Evolutionary conservation across 202 grass and related monocot genomes (phyloP).

Genomic region (Panicum hallii): DNA sequence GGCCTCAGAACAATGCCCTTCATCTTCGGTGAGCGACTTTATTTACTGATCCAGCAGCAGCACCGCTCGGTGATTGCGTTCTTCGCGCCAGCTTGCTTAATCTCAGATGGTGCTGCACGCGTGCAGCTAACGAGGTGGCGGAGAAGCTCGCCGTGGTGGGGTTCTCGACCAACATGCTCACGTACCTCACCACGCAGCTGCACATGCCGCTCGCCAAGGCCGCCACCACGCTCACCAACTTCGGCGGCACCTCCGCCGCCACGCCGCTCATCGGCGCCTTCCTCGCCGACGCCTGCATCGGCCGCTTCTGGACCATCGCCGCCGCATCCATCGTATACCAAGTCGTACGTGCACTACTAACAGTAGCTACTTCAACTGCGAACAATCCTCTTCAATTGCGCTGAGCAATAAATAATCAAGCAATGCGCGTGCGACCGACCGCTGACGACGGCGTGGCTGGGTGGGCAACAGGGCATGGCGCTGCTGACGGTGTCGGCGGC

Average conservation of each 20-base stretch:
- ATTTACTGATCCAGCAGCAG: neutral
- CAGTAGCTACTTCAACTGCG: too few relatives aligned
- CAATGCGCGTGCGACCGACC: too few relatives aligned
- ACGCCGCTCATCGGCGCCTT: conserved; percentile 79
- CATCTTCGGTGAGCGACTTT: conserved; percentile 67
- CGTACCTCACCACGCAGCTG: conserved; percentile 85
- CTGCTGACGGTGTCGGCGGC: conserved; percentile 76
- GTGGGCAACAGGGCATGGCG: conserved; percentile 63
- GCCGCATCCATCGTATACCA: conserved; percentile 80
- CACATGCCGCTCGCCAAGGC: conserved; percentile 87
- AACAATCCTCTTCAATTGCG: too few relatives aligned
- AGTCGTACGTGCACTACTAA: conserved; percentile 32
- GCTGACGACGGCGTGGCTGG: too few relatives aligned
- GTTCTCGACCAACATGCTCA: conserved; percentile 80
- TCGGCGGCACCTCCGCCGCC: conserved; percentile 72
- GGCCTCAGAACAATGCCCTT: conserved; percentile 86
- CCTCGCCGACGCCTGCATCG: conserved; percentile 76
- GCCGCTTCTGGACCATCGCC: conserved; percentile 94
- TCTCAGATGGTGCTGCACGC: neutral
- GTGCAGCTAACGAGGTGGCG: conserved; percentile 73
- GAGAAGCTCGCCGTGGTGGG: conserved; percentile 88
- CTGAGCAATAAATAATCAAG: too few relatives aligned
- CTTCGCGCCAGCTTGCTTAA: neutral
- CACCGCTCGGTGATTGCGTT: neutral
- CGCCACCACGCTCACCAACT: conserved; percentile 89